Evolutionary conservation across 2,329 filamentous ascomycete genomes (phyloP), one percentile per base, ranked within the genome.

Genomic region (Diaporthe aspalathi): DNA sequence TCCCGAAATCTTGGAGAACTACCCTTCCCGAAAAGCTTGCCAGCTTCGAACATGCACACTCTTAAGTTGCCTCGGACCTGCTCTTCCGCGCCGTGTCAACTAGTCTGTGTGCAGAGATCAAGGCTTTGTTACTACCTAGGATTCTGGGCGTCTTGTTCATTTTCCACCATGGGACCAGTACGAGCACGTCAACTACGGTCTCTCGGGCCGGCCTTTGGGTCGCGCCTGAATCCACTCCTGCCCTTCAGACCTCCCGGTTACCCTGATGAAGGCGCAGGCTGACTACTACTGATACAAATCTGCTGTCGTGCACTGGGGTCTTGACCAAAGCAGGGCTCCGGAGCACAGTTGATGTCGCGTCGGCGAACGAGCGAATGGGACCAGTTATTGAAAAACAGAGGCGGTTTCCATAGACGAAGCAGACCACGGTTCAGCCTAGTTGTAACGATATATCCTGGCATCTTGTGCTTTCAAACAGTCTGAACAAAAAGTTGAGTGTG

Each of bases 81-180:
- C 87, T 89, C 84, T 84, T 88, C 92, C 89, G 89, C 95, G 91
- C 90, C 89, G 90, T 94, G 93, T 91, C 92, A 91, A 96, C 95
- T 91, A 96, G 94, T 97, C 94, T 93, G 90, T 91, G 92, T 97
- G 94, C 94, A 93, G 87, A 97, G 87, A 97, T 88, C 71, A 83
- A 77, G 78, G 81, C 83, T 82, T 82, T 80, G 76, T 76, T 79
- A 79, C 76, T 76, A 80, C 83, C 82, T 79, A 81, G 82, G 81
- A 79, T 77, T 72, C 75, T 77, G 75, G 76, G 82, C 88, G 88
- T 90, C 85, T 89, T 90, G 88, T 77, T 74, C 68, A 72, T 72
- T 72, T 74, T 75, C 73, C 75, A 71, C 62, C 67, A 70, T 71
- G 75, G 60, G 82, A 80, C 75, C 69, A 76, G 77, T 78, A 77